Percentiles rank a stretch among this genome's conserved stretches.
These are phyloP conservation scores for Zygoascus hellenicus DNA, from an alignment of 1,139 yeast species.

Conservation along the genomic window DNA sequence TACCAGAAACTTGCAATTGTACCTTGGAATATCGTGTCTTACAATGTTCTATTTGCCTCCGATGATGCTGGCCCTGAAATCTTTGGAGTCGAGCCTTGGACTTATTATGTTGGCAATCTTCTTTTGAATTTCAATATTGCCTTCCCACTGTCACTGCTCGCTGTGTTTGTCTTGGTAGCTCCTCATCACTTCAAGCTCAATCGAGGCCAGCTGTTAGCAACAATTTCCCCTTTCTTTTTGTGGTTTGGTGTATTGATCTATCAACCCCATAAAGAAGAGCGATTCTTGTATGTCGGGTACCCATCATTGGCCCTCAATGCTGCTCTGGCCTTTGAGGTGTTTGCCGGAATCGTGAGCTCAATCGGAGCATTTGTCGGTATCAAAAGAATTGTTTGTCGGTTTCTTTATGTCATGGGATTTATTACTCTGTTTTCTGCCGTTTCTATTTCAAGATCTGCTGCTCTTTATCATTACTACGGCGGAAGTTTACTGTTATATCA, in stretches of 20 bases:
- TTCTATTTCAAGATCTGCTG: constrained; percentile 31
- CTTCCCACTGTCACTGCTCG: constrained; percentile 43
- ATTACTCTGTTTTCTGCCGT: constrained; percentile 16
- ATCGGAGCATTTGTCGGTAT: neutral
- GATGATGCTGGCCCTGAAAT: constrained; percentile 77
- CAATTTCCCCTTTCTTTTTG: constrained; percentile 41
- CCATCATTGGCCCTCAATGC: constrained; percentile 62
- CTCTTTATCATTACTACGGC: constrained; percentile 31
- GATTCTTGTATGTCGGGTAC: constrained; percentile 83
- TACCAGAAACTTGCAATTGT: constrained; percentile 57
- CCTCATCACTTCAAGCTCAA: constrained; percentile 10
- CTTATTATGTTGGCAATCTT: constrained; percentile 65
- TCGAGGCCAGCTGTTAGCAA: constrained; percentile 11
- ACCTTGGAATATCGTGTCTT: constrained; percentile 74
- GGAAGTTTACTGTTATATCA: constrained; percentile 35
- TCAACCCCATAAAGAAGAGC: constrained; percentile 92
- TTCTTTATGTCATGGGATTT: constrained; percentile 1
- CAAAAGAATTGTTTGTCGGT: constrained; percentile 7
- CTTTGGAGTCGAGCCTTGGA: constrained; percentile 83
- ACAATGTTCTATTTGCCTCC: constrained; percentile 71
- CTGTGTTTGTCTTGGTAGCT: constrained; percentile 28
- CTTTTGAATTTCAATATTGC: constrained; percentile 65
- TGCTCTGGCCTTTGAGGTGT: constrained; percentile 41
- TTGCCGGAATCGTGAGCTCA: constrained; percentile 27
- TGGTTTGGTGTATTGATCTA: constrained; percentile 64